A percentile compares a stretch with the other conserved stretches of the same genome.
Conservation (phyloP, 257 asterid species). For the Prunella vulgaris region DNA sequence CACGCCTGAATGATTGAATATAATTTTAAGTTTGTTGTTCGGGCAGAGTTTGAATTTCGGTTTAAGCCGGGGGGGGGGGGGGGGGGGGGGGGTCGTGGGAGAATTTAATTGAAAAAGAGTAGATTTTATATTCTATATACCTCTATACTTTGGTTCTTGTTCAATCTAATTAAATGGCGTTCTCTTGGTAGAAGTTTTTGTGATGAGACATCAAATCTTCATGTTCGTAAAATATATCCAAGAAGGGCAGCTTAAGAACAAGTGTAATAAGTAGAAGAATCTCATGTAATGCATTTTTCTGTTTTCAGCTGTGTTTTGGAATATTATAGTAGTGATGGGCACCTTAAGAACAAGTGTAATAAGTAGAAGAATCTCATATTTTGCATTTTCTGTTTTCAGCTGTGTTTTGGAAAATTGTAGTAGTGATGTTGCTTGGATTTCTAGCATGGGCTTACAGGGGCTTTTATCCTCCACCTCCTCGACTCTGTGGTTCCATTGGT, state of each 20-base stretch:
- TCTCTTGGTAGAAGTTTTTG: background rate
- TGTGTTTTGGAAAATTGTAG: constrained; percentile 45
- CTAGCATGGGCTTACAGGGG: constrained; percentile 54
- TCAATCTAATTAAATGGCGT: background rate
- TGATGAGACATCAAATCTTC: background rate
- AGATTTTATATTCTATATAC: background rate
- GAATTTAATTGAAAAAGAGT: background rate
- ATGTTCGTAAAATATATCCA: background rate
- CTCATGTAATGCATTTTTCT: background rate
- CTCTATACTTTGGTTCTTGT: background rate
- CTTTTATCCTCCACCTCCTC: constrained; percentile 59
- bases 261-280: background rate
- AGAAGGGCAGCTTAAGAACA: background rate
- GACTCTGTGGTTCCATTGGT: constrained; percentile 47
- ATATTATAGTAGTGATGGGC: constrained; percentile 35
- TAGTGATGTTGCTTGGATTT: constrained; percentile 41
- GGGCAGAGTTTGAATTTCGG: background rate
- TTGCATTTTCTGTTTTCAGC: constrained; percentile 28
- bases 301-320: constrained; percentile 50
- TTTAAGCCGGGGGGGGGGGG: too few relatives aligned
- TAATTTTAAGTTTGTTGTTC: background rate
- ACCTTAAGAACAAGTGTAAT: background rate
- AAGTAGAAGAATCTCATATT: background rate
- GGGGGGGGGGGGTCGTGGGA: too few relatives aligned
- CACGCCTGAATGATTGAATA: background rate